phyloP scores from a whole-genome alignment of 257 asterid species.

The Salvia miltiorrhiza region DNA sequence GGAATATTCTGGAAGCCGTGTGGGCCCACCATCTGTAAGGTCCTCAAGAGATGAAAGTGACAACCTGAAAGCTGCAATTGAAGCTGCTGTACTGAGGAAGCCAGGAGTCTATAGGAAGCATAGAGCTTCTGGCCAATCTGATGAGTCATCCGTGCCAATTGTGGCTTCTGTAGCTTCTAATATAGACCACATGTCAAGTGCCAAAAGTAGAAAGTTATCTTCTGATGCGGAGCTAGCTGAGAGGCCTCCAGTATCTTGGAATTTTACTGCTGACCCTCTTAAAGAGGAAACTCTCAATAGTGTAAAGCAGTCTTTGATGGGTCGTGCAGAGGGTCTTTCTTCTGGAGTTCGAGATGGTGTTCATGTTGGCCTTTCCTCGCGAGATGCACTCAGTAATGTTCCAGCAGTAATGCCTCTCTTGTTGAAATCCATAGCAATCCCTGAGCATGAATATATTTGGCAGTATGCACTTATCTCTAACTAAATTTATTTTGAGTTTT shows the following conservation, averaged over 20 bases:
- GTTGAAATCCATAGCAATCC: conserved; percentile 50
- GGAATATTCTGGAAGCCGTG: conserved; percentile 57
- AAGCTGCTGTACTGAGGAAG: conserved; percentile 81
- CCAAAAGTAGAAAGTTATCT: conserved; percentile 32
- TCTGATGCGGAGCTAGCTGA: conserved; percentile 43
- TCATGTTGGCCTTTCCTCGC: conserved; percentile 29
- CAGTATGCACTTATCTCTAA: conserved; percentile 56
- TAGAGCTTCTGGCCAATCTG: conserved; percentile 47
- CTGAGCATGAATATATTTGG: conserved; percentile 80
- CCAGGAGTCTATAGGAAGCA: conserved; percentile 64
- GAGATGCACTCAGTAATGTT: conserved; percentile 34
- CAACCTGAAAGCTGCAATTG: conserved; percentile 75
- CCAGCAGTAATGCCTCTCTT: conserved; percentile 37
- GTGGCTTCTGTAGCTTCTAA: conserved; percentile 34
- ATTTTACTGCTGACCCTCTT: conserved; percentile 34
- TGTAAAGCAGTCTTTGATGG: conserved; percentile 34
- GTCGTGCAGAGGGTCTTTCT: conserved; percentile 39
- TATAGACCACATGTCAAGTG: conserved; percentile 35
- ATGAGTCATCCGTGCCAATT: conserved; percentile 39
- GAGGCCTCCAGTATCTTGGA: conserved; percentile 30
- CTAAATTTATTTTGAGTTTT: conserved; percentile 8
- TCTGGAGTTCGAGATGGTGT: conserved; percentile 37
- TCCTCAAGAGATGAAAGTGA: conserved; percentile 53
- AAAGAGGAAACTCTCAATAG: conserved; percentile 33
- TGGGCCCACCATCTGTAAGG: conserved; percentile 44